A percentile compares a stretch with the other conserved stretches of the same genome.
These are phyloP conservation scores for Scheffersomyces quercinus DNA, from an alignment of 1,139 yeast genomes.

Conservation along the genomic window DNA sequence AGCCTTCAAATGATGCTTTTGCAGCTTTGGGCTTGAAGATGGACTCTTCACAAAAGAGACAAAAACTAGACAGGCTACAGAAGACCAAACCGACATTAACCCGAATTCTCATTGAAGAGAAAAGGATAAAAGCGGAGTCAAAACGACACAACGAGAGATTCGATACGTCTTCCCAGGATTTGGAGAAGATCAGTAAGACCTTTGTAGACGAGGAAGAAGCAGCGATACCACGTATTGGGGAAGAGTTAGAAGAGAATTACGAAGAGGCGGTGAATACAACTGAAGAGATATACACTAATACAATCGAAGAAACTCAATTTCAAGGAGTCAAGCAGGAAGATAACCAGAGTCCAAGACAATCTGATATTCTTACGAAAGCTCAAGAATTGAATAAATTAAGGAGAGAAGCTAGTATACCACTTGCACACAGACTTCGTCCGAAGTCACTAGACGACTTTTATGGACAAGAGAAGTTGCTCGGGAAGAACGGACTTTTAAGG, in stretches of 20 bases:
- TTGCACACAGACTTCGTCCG: constrained; percentile 88
- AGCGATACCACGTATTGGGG: not conserved
- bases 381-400: constrained; percentile 30
- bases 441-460: constrained; percentile 68
- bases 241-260: not conserved
- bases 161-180: not conserved
- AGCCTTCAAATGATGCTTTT: constrained; percentile 19
- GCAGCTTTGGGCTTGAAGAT: constrained; percentile 31
- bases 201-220: not conserved
- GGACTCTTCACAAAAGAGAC: constrained; percentile 23
- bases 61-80: constrained; percentile 15
- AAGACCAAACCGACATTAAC: constrained; percentile 33
- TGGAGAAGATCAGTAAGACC: not conserved
- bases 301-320: too few relatives aligned
- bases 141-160: not conserved
- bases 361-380: constrained; percentile 2
- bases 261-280: not conserved
- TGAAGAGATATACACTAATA: not conserved
- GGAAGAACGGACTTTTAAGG: constrained; percentile 68
- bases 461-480: constrained; percentile 85
- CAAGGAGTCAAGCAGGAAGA: not conserved
- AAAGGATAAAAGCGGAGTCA: constrained; percentile 19
- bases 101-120: constrained; percentile 34
- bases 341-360: not conserved
- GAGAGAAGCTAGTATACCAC: constrained; percentile 59